Percentiles rank a stretch among this genome's conserved stretches.
Conservation (phyloP, 2,329 filamentous ascomycete species). For the Hypoxylon sp. region DNA sequence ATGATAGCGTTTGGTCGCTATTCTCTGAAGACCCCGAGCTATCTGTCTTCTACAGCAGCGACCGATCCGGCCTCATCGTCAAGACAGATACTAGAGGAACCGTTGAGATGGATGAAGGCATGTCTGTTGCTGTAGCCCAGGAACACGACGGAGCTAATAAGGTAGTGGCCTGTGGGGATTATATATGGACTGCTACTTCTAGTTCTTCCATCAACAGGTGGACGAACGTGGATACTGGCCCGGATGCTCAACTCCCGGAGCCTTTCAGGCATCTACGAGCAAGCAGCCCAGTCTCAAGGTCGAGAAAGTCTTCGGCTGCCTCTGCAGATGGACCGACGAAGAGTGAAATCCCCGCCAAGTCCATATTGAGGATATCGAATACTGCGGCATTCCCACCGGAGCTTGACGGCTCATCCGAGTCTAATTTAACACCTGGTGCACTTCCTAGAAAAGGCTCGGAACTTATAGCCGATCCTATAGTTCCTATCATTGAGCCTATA, state of each 20-base stretch:
- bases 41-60: slow-evolving; percentile 91
- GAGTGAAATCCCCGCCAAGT: slow-evolving; percentile 77
- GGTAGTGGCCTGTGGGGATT: slow-evolving; percentile 73
- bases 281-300: slow-evolving; percentile 50
- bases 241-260: slow-evolving; percentile 72
- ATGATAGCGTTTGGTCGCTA: slow-evolving; percentile 96
- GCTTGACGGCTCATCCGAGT: slow-evolving; percentile 62
- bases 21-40: slow-evolving; percentile 88
- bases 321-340: slow-evolving; percentile 51
- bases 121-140: slow-evolving; percentile 89
- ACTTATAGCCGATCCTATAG: slow-evolving; percentile 58
- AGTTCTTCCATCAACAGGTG: slow-evolving; percentile 93
- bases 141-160: slow-evolving; percentile 85
- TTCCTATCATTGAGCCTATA: slow-evolving; percentile 66
- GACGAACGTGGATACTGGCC: slow-evolving; percentile 83
- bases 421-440: slow-evolving; percentile 51
- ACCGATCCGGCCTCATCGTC: slow-evolving; percentile 90
- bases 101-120: slow-evolving; percentile 80
- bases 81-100: slow-evolving; percentile 89
- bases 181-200: slow-evolving; percentile 89
- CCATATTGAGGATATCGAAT: slow-evolving; percentile 84
- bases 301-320: slow-evolving; percentile 48
- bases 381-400: slow-evolving; percentile 77
- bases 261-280: slow-evolving; percentile 58
- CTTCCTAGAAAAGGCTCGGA: slow-evolving; percentile 66